Base-by-base conservation (phyloP, 179 eudicot genomes). In the Beta corolliflora region DNA sequence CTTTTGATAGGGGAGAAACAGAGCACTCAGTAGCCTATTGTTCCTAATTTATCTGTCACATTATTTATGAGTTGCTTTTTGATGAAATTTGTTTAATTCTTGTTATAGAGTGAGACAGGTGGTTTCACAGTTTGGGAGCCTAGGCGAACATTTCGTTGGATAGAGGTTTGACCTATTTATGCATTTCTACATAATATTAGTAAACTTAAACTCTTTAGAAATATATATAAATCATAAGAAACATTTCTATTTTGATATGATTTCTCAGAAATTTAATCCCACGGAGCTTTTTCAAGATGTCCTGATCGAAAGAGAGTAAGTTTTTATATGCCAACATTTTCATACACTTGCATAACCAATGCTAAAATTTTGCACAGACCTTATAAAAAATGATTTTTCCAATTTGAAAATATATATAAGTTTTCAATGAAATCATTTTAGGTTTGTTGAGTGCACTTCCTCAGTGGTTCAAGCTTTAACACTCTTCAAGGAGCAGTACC, bases 121-220 rank as follows among this genome's bases (percentile, higher is more conserved):
- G 97, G 97, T 58, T 80, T 89, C 52, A 74, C 92, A 54, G 97
- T 91, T 79, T 93, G 97, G 97, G 97, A 91, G 80, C 92, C 97
- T 2, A 79, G 77, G 25, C 75, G 91, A 80, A 84, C 94, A 16
- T 89, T 73, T 61, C 75, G 82, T 16, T 93, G 91, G 91, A 64
- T 93, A 23, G 94, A 93, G 93, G 93, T 90, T 81, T 77, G 74
- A 21, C 6, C 19, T 50, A 29, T 15, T 67, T 36, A 36, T 36
- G 41, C 4, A 14, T 50, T 9, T 5, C 7, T 3, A 58, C 61
- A 58, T 18, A 58, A 58, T 58, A 18, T 18, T 54, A 36, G 15
- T 16, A 2, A 54, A 54, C 61, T 58, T 58, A 58, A 58, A 58
- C 61, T 15, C n/a, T 1, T 58, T 15, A n/a, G 18, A 10, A 23